phyloP scores from a whole-genome alignment of 371 early-diverging fungal genomes.

The Mortierella sp. region DNA sequence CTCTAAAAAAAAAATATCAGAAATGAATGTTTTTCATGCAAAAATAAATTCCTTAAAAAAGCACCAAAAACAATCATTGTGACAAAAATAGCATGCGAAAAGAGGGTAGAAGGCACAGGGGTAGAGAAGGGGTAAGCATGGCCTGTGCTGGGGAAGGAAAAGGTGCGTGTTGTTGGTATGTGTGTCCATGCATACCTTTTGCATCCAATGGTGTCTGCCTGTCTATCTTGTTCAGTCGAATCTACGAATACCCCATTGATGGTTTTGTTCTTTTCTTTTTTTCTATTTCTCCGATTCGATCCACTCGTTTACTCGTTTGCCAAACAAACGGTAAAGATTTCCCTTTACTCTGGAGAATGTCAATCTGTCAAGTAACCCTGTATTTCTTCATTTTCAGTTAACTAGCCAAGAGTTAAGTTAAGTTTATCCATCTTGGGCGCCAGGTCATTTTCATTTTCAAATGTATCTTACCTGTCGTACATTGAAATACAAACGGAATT shows the following conservation, averaged over 20 bases:
- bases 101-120: neutral
- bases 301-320: neutral
- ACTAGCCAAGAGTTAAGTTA: no score
- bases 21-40: neutral
- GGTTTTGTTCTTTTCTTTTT: neutral
- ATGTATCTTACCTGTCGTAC: neutral
- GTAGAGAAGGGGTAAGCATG: neutral
- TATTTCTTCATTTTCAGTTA: no score
- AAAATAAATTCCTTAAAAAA: neutral
- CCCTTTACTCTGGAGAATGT: no score
- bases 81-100: constrained; percentile 4
- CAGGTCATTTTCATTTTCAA: neutral
- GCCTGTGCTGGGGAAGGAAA: neutral
- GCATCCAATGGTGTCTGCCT: neutral
- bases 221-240: neutral
- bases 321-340: neutral
- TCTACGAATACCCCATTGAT: no score
- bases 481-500: neutral
- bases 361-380: no score
- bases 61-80: neutral
- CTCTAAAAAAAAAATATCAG: neutral
- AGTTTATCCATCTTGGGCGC: no score
- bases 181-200: neutral
- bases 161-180: neutral
- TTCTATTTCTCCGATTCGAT: constrained; percentile 7